Evolutionary conservation across 345 rosid species (phyloP), one percentile per base, ranked within the genome.

Genomic region (Excoecaria agallocha): DNA sequence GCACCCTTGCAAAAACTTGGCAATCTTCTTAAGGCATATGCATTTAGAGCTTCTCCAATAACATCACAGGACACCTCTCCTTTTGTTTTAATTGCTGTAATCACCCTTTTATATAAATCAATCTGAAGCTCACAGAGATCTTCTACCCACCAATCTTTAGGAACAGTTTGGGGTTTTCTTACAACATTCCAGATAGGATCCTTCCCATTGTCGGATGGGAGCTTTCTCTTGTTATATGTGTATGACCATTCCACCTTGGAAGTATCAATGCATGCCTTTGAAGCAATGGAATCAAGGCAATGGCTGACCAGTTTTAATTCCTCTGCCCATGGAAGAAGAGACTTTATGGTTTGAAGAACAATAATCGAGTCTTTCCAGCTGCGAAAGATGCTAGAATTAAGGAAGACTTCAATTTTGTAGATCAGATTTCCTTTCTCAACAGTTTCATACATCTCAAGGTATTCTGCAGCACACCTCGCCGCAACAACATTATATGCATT

Each of bases 401-500:
- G 84, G 78, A 86, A 86, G 66, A 86, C 86, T 68, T 86, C 87
- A 68, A 82, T 86, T 82, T 86, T 86, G 86, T 79, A 86, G 60
- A 86, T 43, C 2, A 86, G 83, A 73, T 86, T 86, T 49, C 89
- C 86, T 79, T 82, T 86, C 67, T 84, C 89, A 63, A 80, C 78
- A 22, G 85, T 84, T 71, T 86, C 89, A 65, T 77, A 80, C 89
- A 86, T 84, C 74, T 81, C 89, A 49, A 86, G 82, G 77, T 77
- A 86, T 80, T 84, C 89, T 0, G 96, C 96, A 5, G 93, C 97
- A 76, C 98, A 94, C 30, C 93, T 87, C 62, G 89, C 90, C 6
- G 92, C 91, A 17, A 90, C 93, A 12, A 90, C 94, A 77, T 92
- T 90, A 85, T 90, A 92, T 3, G 97, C 91, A 24, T 90, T 92